Conservation (phyloP, 805 yeast genomes). For the Nakazawaea wyomingensis region DNA sequence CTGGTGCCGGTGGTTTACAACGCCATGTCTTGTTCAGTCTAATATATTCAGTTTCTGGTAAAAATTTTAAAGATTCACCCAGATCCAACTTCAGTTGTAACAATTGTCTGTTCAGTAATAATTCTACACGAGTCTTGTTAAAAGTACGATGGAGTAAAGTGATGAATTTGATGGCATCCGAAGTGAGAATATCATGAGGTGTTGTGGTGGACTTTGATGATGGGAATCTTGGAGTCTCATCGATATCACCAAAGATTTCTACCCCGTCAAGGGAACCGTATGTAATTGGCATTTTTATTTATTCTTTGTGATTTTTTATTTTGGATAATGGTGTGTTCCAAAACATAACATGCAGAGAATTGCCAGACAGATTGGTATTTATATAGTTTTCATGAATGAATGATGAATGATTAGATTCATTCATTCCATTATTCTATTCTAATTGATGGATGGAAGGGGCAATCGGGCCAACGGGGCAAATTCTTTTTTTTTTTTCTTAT, state of each 20-base stretch:
- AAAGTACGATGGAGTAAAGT: slow-evolving; percentile 72
- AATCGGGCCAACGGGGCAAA: too few relatives aligned
- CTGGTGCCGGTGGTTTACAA: slow-evolving; percentile 69
- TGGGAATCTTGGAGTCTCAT: slow-evolving; percentile 25
- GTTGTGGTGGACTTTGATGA: slow-evolving; percentile 25
- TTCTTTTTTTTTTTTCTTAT: too few relatives aligned
- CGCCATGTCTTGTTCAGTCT: slow-evolving; percentile 73
- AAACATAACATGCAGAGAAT: too few relatives aligned
- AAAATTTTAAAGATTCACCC: slow-evolving; percentile 58
- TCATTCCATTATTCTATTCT: too few relatives aligned
- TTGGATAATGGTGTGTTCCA: too few relatives aligned
- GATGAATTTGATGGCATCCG: slow-evolving; percentile 61
- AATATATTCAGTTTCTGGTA: slow-evolving; percentile 63
- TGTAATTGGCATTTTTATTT: slow-evolving; percentile 24
- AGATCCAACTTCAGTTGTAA: slow-evolving; percentile 58
- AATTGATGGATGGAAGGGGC: too few relatives aligned
- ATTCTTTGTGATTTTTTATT: too few relatives aligned
- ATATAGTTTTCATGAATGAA: too few relatives aligned
- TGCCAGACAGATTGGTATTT: too few relatives aligned
- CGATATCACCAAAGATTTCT: slow-evolving; percentile 46
- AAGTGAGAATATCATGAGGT: slow-evolving; percentile 49
- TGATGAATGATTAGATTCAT: too few relatives aligned
- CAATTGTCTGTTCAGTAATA: slow-evolving; percentile 55
- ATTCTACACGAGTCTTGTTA: slow-evolving; percentile 52
- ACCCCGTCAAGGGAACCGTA: slow-evolving; percentile 46